Evolutionary conservation across 176 grass and related monocot species (phyloP), one percentile per base, ranked within the genome.

Genomic region (Phyllostachys edulis): DNA sequence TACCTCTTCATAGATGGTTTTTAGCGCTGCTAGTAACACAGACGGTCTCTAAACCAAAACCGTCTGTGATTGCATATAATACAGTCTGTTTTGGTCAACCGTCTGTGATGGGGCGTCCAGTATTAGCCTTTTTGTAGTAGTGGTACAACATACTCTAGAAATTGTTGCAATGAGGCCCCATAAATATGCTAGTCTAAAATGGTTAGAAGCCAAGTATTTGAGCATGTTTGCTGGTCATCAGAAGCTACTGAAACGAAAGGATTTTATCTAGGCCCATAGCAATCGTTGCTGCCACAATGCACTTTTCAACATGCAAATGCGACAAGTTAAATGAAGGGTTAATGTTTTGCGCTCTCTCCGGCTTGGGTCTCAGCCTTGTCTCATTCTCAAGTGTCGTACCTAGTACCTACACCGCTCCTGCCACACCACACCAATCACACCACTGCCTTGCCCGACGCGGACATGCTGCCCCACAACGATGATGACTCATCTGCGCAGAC

Each of bases 191-290:
- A 36, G 21, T 92, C 89, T 91, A 98, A 80, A 92, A 95, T 95
- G 55, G 91, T 87, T 85, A 95, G 72, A 67, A 95, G 87, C 96
- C 96, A 98, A 73, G 61, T 90, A 86, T 93, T 98, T 83, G 93
- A 92, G 77, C 85, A 95, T 84, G 80, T 87, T 68, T 90, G 70
- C 74, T 73, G 78, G 79, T 85, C 72, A 54, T 93, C 80, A 81
- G 94, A 82, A 86, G 80, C 66, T 86, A 95, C 71, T 81, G 91
- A 93, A 69, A 98, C 18, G 85, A 90, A 87, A 93, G 75, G 37
- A 93, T 80, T 86, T 98, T 95, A 76, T 90, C 92, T 47, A 84
- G 85, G 73, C 93, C 96, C 75, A 98, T 87, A 84, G 91, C 79
- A 89, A 92, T 61, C 59, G 89, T 64, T 80, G 93, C 93, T 76